Conservation (phyloP, 345 rosid species). For the Eucalyptus curtisii region DNA sequence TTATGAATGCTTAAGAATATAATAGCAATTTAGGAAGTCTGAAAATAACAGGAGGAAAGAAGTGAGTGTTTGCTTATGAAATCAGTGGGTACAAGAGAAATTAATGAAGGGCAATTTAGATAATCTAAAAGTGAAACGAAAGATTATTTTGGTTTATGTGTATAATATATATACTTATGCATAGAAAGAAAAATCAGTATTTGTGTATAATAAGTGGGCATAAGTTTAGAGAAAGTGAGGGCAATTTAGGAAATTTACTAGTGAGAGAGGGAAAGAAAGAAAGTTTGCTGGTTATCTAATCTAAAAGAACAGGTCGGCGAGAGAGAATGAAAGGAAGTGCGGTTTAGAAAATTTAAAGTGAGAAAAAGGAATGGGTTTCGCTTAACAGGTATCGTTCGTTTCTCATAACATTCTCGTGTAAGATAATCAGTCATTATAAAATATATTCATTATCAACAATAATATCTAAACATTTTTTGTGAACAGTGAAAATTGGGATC, state of each 20-base stretch:
- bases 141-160: not conserved
- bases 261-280: not conserved
- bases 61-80: not conserved
- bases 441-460: not conserved
- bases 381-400: rapidly evolving
- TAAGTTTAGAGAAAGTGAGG: not conserved
- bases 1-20: not conserved
- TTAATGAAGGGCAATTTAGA: not conserved
- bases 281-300: not conserved
- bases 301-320: not conserved
- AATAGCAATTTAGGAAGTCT: not conserved
- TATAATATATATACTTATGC: not conserved
- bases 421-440: too few species aligned
- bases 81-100: not conserved
- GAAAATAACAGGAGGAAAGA: not conserved
- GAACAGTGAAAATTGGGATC: rapidly evolving
- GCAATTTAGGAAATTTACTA: not conserved
- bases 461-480: rapidly evolving
- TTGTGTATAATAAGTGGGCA: not conserved
- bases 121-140: not conserved
- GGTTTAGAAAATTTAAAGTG: not conserved
- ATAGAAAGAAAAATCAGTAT: not conserved
- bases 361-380: not conserved
- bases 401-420: too few species aligned
- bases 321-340: not conserved